Evolutionary conservation across 2,329 filamentous ascomycete genomes (phyloP), one percentile per base, ranked within the genome.

Genomic region (Fonsecaea pugnacius): DNA sequence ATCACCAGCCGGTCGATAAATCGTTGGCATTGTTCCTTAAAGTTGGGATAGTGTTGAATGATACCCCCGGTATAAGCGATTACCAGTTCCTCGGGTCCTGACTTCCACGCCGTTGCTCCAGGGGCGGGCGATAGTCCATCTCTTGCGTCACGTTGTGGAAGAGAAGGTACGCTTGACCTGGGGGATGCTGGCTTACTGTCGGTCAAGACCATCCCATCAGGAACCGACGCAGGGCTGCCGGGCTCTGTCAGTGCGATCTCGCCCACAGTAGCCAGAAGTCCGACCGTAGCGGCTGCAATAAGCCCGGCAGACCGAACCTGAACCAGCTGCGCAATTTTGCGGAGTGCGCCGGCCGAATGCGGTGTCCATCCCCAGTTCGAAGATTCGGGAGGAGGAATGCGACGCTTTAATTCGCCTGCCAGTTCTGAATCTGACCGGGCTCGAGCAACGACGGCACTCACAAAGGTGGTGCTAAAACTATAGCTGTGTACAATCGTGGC

Each of bases 51-150:
- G 71, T 91, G 87, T n/a, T 87, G 85, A 64, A 93, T 93, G 72
- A 90, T 92, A 6, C 90, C 89, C 35, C 91, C 91, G 0, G 91
- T 92, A 73, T 91, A 93, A 1, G 90, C 91, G 24, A 93, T 89
- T 1, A 91, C 87, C 33, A 94, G 75, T 70, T 91, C 88, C 66
- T 86, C 82, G 0, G 78, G 75, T 7, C 77, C 78, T 4, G 77
- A 67, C 46, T 63, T 70, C 53, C 61, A 66, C 10, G 60, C 56
- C 30, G 21, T 68, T 51, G 9, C 71, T 65, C 69, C 69, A 10
- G 69, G 69, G 43, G 74, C 73, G 14, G 64, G 66, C 30, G 68
- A 69, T 2, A 71, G 58, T 1, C 64, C 65, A 30, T 64, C 56
- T 35, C 63, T 40, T 32, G 40, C 54, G 33, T 66, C 60, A 21